Conservation (phyloP, 192 early-diverging fungal genomes). For the Allomyces arbusculus region DNA sequence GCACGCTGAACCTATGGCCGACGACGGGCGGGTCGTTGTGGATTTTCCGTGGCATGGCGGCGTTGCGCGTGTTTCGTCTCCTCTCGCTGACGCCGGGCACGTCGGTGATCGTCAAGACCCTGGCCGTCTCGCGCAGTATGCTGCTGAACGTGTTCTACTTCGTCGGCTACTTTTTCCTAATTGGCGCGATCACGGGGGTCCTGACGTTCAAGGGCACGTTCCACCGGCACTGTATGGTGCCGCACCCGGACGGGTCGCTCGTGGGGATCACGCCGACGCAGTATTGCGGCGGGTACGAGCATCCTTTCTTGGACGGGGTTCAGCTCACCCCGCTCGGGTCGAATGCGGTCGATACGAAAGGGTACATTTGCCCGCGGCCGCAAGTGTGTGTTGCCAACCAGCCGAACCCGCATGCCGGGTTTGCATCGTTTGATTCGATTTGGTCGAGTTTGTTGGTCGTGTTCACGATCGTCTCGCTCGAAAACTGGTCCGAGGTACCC, state of each 20-base stretch:
- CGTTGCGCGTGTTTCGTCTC: background rate
- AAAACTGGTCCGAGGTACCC: slow-evolving; percentile 21
- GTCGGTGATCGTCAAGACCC: background rate
- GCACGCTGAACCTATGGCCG: background rate
- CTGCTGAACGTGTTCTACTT: background rate
- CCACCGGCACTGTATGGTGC: background rate
- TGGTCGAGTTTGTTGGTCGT: slow-evolving; percentile 28
- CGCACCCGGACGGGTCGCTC: background rate
- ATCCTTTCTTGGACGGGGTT: no score
- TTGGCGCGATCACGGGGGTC: background rate
- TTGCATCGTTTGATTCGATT: slow-evolving; percentile 31
- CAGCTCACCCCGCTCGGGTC: no score
- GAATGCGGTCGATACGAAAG: slow-evolving; percentile 10
- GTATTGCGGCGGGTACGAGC: slow-evolving; percentile 16
- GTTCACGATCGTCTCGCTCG: slow-evolving; percentile 28
- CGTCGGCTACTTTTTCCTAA: background rate
- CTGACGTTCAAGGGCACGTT: background rate
- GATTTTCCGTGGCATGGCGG: background rate
- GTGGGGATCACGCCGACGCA: slow-evolving; percentile 2
- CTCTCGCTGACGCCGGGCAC: background rate
- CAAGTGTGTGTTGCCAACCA: slow-evolving; percentile 15
- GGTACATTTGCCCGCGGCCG: slow-evolving; percentile 23
- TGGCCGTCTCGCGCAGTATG: background rate
- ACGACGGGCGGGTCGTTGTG: background rate
- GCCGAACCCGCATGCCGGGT: slow-evolving; percentile 11